Evolutionary conservation across 2,329 filamentous ascomycete species (phyloP), one percentile per base, ranked within the genome.

Genomic region (Paecilomyces formosus): DNA sequence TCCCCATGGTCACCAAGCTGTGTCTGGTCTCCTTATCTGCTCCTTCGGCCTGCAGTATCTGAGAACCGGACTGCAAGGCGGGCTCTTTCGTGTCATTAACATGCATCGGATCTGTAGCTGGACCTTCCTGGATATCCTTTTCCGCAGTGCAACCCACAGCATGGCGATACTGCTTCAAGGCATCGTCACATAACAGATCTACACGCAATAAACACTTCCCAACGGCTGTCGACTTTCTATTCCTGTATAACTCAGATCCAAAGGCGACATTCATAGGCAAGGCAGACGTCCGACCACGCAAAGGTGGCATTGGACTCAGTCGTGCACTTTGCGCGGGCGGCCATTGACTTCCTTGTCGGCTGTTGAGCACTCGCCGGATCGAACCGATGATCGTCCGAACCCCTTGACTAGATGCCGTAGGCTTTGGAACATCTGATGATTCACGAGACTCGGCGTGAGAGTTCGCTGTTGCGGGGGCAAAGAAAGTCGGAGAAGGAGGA

Each of bases 331-430:
- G 72, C 15, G 72, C 71, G 55, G 71, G 63, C 28, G 64, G 62
- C 51, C 65, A 68, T 15, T 69, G 66, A 3, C 65, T 69, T 24
- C 72, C 70, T 55, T 80, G 76, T 57, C 77, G 77, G 13, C 81
- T 90, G 70, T 90, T 90, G 54, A 97, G 74, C 5, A 88, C 92
- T 62, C 91, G 86, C 18, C 92, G 88, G 39, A 97, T 89, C 62
- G 89, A 93, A 6, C 92, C 89, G 55, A 99, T 82, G 0, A 97
- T 82, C 65, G 87, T 94, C 72, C 88, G 92, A 81, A 97, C 90
- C 2, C 89, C 90, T 31, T 88, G 88, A 24, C 65, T 68, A 8
- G 72, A 64, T 30, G 65, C 55, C 45, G 66, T 61, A 7, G 65
- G 60, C 55, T 70, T 74, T 5, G 65, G 54, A 28, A 62, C 62